These are phyloP conservation scores for Emydomyces testavorans DNA, from an alignment of 2,329 filamentous ascomycete genomes.

Conservation along the genomic window DNA sequence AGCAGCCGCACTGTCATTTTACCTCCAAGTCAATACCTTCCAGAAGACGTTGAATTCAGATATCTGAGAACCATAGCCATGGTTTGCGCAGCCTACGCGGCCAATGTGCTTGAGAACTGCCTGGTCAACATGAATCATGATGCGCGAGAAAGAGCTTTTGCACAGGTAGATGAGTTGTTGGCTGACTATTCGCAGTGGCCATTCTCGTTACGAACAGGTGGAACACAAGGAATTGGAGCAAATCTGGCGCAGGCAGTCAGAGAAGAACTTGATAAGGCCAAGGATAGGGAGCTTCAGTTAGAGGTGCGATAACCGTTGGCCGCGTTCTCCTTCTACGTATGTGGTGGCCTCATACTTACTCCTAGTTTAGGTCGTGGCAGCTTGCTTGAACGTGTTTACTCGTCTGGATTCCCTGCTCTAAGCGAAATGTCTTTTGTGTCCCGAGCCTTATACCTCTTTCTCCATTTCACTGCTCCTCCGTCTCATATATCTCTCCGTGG, in stretches of 20 bases:
- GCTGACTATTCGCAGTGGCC: slow-evolving; percentile 97
- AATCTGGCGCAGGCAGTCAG: slow-evolving; percentile 79
- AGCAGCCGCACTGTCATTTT: slow-evolving; percentile 91
- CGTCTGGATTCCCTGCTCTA: slow-evolving; percentile 88
- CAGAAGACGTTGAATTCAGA: slow-evolving; percentile 87
- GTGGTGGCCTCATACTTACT: slow-evolving; percentile 12
- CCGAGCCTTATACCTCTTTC: slow-evolving; percentile 7
- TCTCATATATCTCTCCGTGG: slow-evolving; percentile 7
- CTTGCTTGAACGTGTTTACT: slow-evolving; percentile 94
- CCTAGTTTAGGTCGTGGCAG: slow-evolving; percentile 60
- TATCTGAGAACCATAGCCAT: slow-evolving; percentile 85
- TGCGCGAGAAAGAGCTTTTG: slow-evolving; percentile 84
- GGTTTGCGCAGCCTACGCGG: slow-evolving; percentile 96
- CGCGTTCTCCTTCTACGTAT: neutral
- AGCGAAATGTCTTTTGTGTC: slow-evolving; percentile 17
- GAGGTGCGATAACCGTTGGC: slow-evolving; percentile 64
- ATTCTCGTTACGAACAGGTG: slow-evolving; percentile 68
- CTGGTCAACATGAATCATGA: slow-evolving; percentile 87
- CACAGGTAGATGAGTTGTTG: slow-evolving; percentile 89
- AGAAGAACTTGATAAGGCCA: slow-evolving; percentile 75
- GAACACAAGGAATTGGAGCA: slow-evolving; percentile 74
- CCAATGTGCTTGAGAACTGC: slow-evolving; percentile 97
- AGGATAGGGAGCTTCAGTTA: slow-evolving; percentile 90
- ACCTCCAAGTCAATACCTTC: slow-evolving; percentile 73
- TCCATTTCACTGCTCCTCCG: slow-evolving; percentile 5